Conservation (phyloP, 2,329 filamentous ascomycete genomes). For the Helotiales sp. region DNA sequence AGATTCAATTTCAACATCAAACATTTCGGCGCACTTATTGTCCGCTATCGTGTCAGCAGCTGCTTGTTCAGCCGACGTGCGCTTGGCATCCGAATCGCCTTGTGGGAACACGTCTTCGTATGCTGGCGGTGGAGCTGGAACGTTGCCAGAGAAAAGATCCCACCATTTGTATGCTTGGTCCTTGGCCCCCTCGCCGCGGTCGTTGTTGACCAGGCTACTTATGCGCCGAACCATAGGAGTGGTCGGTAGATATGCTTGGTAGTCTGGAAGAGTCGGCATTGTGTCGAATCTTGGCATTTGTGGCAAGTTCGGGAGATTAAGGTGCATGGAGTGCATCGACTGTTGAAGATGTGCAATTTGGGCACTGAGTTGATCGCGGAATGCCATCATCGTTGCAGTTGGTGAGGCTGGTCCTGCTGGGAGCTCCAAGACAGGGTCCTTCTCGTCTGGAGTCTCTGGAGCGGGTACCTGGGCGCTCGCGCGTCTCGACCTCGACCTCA, state of each 20-base stretch:
- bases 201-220: conserved; percentile 64
- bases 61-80: conserved; percentile 56
- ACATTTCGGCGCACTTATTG: conserved; percentile 54
- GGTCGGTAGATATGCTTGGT: conserved; percentile 64
- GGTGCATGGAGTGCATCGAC: conserved; percentile 68
- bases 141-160: conserved; percentile 59
- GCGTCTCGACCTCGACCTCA: conserved; percentile 35
- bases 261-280: conserved; percentile 67
- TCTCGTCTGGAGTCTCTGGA: conserved; percentile 18
- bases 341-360: conserved; percentile 79
- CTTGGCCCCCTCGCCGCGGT: conserved; percentile 42
- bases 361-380: conserved; percentile 71
- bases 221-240: conserved; percentile 69
- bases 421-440: conserved; percentile 29
- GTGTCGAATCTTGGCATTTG: conserved; percentile 43
- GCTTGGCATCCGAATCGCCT: conserved; percentile 53
- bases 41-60: conserved; percentile 60
- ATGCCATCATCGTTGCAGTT: conserved; percentile 64
- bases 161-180: conserved; percentile 63
- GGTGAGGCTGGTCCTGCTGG: conserved; percentile 47
- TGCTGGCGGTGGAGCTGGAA: conserved; percentile 63
- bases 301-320: conserved; percentile 60
- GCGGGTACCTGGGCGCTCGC: conserved; percentile 27
- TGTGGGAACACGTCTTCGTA: conserved; percentile 78
- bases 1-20: conserved; percentile 39